Conservation (phyloP, 1,139 yeast species). For the Scheffersomyces lignicola region DNA sequence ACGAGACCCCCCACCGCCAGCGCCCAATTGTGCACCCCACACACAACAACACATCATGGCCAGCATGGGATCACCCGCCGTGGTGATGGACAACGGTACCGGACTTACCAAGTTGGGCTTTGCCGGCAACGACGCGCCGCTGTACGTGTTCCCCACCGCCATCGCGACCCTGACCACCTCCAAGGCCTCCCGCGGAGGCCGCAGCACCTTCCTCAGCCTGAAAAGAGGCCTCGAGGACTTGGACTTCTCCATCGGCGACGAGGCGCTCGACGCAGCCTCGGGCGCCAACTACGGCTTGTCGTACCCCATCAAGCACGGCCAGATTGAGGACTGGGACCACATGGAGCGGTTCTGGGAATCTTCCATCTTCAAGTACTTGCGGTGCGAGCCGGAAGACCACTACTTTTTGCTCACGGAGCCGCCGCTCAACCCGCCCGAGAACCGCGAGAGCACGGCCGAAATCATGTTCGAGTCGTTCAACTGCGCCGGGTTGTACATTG, state of each 20-base stretch:
- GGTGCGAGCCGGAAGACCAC: constrained; percentile 99
- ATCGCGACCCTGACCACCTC: constrained; percentile 73
- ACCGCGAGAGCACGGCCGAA: constrained; percentile 97
- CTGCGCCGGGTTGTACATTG: constrained; percentile 97
- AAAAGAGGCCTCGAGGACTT: constrained; percentile 93
- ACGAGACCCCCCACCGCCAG: no score
- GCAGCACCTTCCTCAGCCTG: constrained; percentile 53
- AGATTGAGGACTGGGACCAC: constrained; percentile 98
- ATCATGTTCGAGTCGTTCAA: constrained; percentile 98
- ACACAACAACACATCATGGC: constrained; percentile 53
- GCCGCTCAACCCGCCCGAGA: constrained; percentile 97
- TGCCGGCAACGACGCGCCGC: constrained; percentile 98
- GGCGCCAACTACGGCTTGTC: constrained; percentile 87
- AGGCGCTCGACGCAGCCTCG: constrained; percentile 84
- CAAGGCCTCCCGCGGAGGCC: constrained; percentile 35
- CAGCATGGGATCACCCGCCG: constrained; percentile 80
- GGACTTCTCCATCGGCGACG: constrained; percentile 94
- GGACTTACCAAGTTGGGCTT: constrained; percentile 96
- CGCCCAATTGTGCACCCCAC: no score
- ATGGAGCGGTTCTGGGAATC: constrained; percentile 99
- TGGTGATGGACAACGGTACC: constrained; percentile 98
- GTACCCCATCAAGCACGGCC: constrained; percentile 97
- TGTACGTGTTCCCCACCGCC: constrained; percentile 96
- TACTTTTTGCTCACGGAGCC: constrained; percentile 95
- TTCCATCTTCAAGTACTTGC: constrained; percentile 89